A percentile compares a stretch with the other conserved stretches of the same genome.
These are phyloP conservation scores for Stephania yunnanensis DNA, from an alignment of 164 flowering plant genomes.

Conservation along the genomic window DNA sequence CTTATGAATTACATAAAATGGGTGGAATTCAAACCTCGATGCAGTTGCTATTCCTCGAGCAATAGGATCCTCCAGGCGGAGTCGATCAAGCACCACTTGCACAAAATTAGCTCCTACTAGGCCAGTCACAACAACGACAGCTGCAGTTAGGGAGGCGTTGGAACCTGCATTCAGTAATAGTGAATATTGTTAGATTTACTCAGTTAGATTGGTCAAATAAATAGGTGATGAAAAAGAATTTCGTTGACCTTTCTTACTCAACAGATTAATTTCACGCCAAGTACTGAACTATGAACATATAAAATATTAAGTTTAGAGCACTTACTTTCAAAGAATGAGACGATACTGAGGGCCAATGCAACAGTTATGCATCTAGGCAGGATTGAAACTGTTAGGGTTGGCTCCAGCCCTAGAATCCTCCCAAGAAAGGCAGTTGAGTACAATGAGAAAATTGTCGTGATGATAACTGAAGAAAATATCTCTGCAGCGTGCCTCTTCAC, in stretches of 20 bases:
- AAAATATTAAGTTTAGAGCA: not conserved
- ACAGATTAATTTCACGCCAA: not conserved
- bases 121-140: slow-evolving; percentile 90
- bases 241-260: no score
- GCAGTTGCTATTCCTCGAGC: slow-evolving; percentile 99
- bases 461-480: slow-evolving; percentile 81
- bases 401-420: slow-evolving; percentile 73
- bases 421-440: slow-evolving; percentile 91
- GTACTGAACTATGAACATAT: not conserved
- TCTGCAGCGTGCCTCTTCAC: slow-evolving; percentile 98
- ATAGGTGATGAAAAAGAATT: not conserved
- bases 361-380: slow-evolving; percentile 97
- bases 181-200: not conserved
- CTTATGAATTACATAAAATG: no score
- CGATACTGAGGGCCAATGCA: slow-evolving; percentile 96
- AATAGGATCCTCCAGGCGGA: slow-evolving; percentile 77
- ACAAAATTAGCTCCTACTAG: slow-evolving; percentile 93
- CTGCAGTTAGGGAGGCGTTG: slow-evolving; percentile 90
- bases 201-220: not conserved
- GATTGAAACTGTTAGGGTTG: slow-evolving; percentile 65
- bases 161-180: slow-evolving; percentile 45
- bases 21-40: slow-evolving; percentile 53
- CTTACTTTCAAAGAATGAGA: slow-evolving; percentile 85
- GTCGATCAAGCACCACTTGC: slow-evolving; percentile 73
- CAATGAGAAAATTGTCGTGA: slow-evolving; percentile 78